Base-by-base conservation (phyloP, 1,284 basidiomycete species). In the Cutaneotrichosporon dermatis region DNA sequence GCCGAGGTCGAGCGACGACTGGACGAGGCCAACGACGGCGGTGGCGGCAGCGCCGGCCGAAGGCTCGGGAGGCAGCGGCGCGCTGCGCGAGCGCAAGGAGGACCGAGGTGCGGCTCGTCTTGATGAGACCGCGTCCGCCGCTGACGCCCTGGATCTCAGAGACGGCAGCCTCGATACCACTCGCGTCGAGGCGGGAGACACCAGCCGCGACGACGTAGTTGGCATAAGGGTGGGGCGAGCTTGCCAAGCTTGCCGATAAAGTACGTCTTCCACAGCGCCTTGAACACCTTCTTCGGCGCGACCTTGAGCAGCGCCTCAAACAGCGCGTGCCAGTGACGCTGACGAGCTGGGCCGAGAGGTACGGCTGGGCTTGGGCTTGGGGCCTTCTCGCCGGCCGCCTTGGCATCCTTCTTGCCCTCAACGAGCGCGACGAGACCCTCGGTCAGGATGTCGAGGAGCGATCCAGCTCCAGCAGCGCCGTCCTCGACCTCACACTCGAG, bases 181-280 rank as follows among this genome's bases (percentile, higher is more conserved):
- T 76, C 6, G 74, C 76, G 36, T 82, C 80, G 15, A 86, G 74
- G 43, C 89, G 81, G 53, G 84, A 83, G 12, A 94, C 65, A 0
- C 86, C 88, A 70, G 86, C 88, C 0, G 91, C 88, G 6, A 92
- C 82, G 13, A 95, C 91, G 69, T 92, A 97, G 73, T 96, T 96
- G 25, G 89, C 90, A 3, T 92, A 89, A 1, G 92, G 91, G 76
- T 97, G 93, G 10, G 82, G 79, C 85, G 34, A 95, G 80, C 62
- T 87, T 85, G 6, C 82, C 77, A 44, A 94, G 79, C 66, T 87
- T 89, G 25, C 85, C 76, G 25, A 79, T 75, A 70, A 97, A 88
- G 76, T 95, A 94, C 0, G 83, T 82, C 4, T 76, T 70, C 92
- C 92, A 96, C 5, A 96, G 70, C 0, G 81, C 70, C 37, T 79